phyloP scores from a whole-genome alignment of 179 eudicot species.

The Nepenthes alata region DNA sequence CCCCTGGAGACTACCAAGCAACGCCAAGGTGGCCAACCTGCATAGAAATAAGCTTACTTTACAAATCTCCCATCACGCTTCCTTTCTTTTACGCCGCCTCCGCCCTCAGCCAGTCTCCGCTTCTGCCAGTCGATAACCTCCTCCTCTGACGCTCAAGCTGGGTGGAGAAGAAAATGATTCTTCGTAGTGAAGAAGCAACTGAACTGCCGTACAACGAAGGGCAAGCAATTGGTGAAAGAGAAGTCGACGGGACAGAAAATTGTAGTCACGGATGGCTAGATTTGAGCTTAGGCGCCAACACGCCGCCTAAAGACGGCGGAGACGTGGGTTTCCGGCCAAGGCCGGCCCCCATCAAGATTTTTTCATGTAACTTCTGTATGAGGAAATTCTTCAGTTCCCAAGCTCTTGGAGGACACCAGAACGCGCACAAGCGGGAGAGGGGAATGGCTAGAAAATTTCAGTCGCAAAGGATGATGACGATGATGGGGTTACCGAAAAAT shows the following conservation, averaged over 20 bases:
- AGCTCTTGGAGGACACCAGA: slow-evolving; percentile 59
- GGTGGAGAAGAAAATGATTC: slow-evolving; percentile 9
- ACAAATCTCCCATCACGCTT: slow-evolving; percentile 1
- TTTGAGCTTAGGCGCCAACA: slow-evolving; percentile 26
- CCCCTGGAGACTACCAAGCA: no score
- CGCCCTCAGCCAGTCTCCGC: slow-evolving; percentile 2
- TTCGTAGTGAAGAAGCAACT: slow-evolving; percentile 10
- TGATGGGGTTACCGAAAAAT: slow-evolving; percentile 24
- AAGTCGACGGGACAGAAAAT: slow-evolving; percentile 8
- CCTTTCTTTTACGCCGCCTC: neutral
- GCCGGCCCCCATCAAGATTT: slow-evolving; percentile 27
- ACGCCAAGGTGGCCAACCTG: no score
- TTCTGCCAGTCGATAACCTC: neutral
- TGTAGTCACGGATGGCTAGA: slow-evolving; percentile 32
- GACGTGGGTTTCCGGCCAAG: slow-evolving; percentile 12
- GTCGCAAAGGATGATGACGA: slow-evolving; percentile 33
- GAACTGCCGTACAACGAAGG: slow-evolving; percentile 20
- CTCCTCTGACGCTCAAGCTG: neutral
- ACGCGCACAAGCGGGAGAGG: slow-evolving; percentile 56
- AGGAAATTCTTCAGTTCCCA: slow-evolving; percentile 53
- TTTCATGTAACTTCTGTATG: slow-evolving; percentile 54
- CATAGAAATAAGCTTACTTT: no score
- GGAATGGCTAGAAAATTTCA: slow-evolving; percentile 42
- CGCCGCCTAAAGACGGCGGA: slow-evolving; percentile 5
- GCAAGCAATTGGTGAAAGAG: slow-evolving; percentile 8